A percentile compares a stretch with the other conserved stretches of the same genome.
Conservation (phyloP, 1,284 basidiomycete genomes). For the Pholiota adiposa region DNA sequence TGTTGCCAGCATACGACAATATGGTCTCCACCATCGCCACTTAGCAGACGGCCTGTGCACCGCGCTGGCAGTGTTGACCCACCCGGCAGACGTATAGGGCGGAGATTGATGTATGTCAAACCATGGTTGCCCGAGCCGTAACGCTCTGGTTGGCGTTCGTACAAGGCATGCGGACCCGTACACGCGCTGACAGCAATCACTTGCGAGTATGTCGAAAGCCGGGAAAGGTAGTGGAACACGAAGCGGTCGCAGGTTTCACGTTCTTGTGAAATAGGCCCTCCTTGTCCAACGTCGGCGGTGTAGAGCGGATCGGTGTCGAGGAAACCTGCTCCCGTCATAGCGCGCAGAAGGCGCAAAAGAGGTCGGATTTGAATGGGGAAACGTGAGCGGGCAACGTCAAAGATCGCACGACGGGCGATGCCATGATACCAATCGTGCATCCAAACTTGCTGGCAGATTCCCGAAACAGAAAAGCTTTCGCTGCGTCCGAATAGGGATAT, state of each 20-base stretch:
- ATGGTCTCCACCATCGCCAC: constrained; percentile 70
- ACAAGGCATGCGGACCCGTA: constrained; percentile 67
- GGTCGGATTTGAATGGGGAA: constrained; percentile 82
- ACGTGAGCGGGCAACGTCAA: constrained; percentile 79
- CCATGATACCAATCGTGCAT: constrained; percentile 66
- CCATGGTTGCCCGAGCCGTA: constrained; percentile 58
- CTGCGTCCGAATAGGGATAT: constrained; percentile 80
- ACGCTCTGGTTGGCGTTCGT: constrained; percentile 67
- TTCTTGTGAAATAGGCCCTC: constrained; percentile 41
- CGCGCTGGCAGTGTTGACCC: constrained; percentile 70
- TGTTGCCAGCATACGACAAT: constrained; percentile 84
- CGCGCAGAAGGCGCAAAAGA: constrained; percentile 73
- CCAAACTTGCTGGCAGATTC: constrained; percentile 83
- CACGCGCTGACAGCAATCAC: constrained; percentile 66
- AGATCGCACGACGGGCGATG: constrained; percentile 68
- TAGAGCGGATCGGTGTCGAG: constrained; percentile 69
- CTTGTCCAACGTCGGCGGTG: constrained; percentile 48
- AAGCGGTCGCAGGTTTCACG: constrained; percentile 61
- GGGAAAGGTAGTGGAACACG: constrained; percentile 76
- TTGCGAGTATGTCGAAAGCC: constrained; percentile 78
- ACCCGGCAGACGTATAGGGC: constrained; percentile 75
- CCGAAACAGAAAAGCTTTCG: constrained; percentile 67
- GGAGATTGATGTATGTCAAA: constrained; percentile 66
- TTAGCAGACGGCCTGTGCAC: constrained; percentile 74
- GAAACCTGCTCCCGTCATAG: constrained; percentile 75